phyloP scores from a whole-genome alignment of 768 basidiomycete species.

The Hygrophorus pudorinus region DNA sequence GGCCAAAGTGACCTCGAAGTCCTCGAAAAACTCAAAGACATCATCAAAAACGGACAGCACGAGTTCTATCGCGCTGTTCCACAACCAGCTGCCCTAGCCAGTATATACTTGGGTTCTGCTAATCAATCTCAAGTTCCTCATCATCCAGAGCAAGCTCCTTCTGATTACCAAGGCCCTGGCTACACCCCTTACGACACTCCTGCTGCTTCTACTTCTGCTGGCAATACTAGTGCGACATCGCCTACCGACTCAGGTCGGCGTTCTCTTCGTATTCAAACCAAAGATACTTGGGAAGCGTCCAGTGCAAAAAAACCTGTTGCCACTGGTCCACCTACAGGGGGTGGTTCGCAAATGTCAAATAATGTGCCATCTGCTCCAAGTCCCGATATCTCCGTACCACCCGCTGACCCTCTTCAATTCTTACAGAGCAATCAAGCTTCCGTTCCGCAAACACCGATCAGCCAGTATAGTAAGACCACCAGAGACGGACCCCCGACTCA shows the following conservation, averaged over 20 bases:
- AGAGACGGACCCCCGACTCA: conserved; percentile 13
- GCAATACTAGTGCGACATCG: conserved; percentile 12
- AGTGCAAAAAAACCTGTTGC: conserved; percentile 11
- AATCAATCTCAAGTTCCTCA: conserved; percentile 8
- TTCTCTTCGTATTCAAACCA: conserved; percentile 18
- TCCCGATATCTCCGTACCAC: background rate
- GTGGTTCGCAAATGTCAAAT: conserved; percentile 15
- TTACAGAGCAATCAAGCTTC: conserved; percentile 16
- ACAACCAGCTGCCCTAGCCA: conserved; percentile 53
- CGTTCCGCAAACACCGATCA: conserved; percentile 16
- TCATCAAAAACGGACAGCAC: conserved; percentile 66
- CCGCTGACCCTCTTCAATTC: conserved; percentile 13
- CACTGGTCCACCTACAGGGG: conserved; percentile 11
- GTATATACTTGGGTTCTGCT: conserved; percentile 50
- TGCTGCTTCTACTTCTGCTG: conserved; percentile 14
- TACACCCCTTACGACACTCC: conserved; percentile 13
- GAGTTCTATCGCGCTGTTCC: conserved; percentile 59
- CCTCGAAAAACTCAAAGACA: conserved; percentile 63
- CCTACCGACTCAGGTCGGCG: conserved; percentile 16
- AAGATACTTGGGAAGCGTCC: conserved; percentile 16
- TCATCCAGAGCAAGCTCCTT: conserved; percentile 12
- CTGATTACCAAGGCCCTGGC: conserved; percentile 14
- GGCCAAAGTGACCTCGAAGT: conserved; percentile 64
- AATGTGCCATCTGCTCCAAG: conserved; percentile 23
- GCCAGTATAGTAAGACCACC: conserved; percentile 6